Percentiles rank a stretch among this genome's conserved stretches.
phyloP scores from a whole-genome alignment of 805 yeast genomes.

The Kluyveromyces nonfermentans region DNA sequence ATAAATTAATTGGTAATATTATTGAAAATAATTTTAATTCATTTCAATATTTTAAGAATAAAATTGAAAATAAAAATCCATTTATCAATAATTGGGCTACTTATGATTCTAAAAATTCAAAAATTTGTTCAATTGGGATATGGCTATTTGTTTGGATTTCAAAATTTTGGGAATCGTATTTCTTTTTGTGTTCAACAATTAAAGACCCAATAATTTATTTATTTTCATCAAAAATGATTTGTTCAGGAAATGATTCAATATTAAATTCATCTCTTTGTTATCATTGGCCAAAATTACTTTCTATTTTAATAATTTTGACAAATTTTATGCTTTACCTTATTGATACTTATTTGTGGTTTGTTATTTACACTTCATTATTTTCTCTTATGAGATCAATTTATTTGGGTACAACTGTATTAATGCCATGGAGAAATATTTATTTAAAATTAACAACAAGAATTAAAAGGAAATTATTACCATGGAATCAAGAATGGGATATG shows the following conservation, averaged over 20 bases:
- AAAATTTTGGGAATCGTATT: constrained; percentile 59
- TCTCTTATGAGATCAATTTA: constrained; percentile 54
- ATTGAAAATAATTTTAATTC: constrained; percentile 38
- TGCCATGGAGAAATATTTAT: constrained; percentile 69
- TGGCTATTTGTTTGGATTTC: constrained; percentile 52
- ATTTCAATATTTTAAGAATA: constrained; percentile 46
- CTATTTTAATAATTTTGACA: constrained; percentile 39
- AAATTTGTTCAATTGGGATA: constrained; percentile 38
- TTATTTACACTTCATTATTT: constrained; percentile 55
- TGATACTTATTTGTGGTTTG: constrained; percentile 73
- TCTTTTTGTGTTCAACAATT: constrained; percentile 53
- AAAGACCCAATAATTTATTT: constrained; percentile 57
- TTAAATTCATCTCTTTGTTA: constrained; percentile 41
- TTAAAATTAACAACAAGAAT: constrained; percentile 62
- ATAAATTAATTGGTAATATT: constrained; percentile 10
- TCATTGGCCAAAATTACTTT: constrained; percentile 40
- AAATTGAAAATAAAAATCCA: constrained; percentile 33
- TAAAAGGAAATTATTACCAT: constrained; percentile 43
- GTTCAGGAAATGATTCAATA: constrained; percentile 46
- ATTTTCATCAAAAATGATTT: constrained; percentile 35
- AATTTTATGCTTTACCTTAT: constrained; percentile 55
- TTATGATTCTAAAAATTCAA: background rate
- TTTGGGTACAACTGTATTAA: constrained; percentile 66
- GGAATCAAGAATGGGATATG: constrained; percentile 1
- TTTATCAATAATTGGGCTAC: constrained; percentile 33